These are phyloP conservation scores for Rhododendron vialii DNA, from an alignment of 148 eudicot genomes.

Conservation along the genomic window DNA sequence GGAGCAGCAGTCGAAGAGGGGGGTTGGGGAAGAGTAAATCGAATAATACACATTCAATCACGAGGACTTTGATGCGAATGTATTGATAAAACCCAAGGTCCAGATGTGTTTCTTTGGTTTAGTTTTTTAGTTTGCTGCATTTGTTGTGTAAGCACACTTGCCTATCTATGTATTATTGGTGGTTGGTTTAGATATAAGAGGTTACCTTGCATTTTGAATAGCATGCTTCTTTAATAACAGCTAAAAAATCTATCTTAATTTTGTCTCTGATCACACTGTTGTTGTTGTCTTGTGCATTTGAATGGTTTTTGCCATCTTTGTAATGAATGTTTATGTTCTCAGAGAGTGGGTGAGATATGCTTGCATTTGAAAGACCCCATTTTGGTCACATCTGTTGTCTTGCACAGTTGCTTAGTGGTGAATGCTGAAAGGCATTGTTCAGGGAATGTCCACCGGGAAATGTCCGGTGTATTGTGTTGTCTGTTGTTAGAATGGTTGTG, in stretches of 20 bases:
- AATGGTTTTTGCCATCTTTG: neutral
- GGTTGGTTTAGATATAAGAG: slow-evolving; percentile 27
- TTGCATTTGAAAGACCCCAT: slow-evolving; percentile 10
- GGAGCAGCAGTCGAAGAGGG: slow-evolving; percentile 60
- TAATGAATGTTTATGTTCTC: neutral
- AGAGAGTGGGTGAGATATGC: neutral
- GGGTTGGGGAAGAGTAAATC: slow-evolving; percentile 33
- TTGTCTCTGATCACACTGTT: neutral
- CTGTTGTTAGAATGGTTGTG: neutral
- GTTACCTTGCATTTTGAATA: slow-evolving; percentile 26
- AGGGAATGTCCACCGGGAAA: slow-evolving; percentile 5
- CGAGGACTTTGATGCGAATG: slow-evolving; percentile 46
- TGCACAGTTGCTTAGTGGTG: slow-evolving; percentile 6
- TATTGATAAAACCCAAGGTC: slow-evolving; percentile 44
- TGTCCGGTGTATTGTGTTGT: neutral
- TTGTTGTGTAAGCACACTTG: slow-evolving; percentile 31
- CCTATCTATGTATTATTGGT: slow-evolving; percentile 14
- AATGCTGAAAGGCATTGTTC: neutral
- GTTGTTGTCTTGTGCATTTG: slow-evolving; percentile 1
- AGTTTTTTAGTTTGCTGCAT: slow-evolving; percentile 26
- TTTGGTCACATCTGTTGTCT: neutral
- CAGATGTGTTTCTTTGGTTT: slow-evolving; percentile 29
- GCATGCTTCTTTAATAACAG: slow-evolving; percentile 22
- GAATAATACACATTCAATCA: slow-evolving; percentile 34
- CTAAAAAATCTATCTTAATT: slow-evolving; percentile 11